Percentiles rank a stretch among this genome's conserved stretches.
These are phyloP conservation scores for Striga hermonthica DNA, from an alignment of 305 asterid genomes.

Conservation along the genomic window DNA sequence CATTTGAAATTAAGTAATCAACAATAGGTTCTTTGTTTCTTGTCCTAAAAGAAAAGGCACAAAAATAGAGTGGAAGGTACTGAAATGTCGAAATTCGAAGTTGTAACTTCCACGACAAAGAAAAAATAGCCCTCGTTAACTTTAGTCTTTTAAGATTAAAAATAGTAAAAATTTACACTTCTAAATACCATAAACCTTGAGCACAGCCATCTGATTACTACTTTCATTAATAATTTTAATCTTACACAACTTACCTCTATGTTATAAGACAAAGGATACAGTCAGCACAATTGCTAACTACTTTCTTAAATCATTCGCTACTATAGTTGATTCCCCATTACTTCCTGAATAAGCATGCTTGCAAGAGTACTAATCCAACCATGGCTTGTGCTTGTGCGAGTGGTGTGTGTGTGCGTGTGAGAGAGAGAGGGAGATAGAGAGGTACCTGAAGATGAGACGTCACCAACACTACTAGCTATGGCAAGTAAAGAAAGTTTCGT, in stretches of 20 bases:
- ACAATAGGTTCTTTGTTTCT: constrained; percentile 19
- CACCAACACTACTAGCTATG: constrained; percentile 53
- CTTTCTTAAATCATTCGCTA: constrained; percentile 11
- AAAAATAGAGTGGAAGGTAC: constrained; percentile 2
- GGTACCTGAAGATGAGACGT: constrained; percentile 50
- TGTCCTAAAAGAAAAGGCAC: constrained; percentile 23
- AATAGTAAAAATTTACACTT: constrained; percentile 15
- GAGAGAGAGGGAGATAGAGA: constrained; percentile 4
- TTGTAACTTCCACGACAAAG: constrained; percentile 16
- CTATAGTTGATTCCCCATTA: constrained; percentile 8
- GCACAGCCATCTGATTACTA: constrained; percentile 4
- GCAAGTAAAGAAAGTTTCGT: constrained; percentile 54
- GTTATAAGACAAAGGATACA: constrained; percentile 18
- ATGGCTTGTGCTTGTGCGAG: not conserved
- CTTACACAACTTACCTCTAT: constrained; percentile 14
- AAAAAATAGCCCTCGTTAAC: constrained; percentile 11
- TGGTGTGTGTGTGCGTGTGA: not conserved
- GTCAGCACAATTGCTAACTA: constrained; percentile 23
- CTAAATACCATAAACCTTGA: constrained; percentile 24
- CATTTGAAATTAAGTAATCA: constrained; percentile 19
- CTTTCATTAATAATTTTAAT: constrained; percentile 15
- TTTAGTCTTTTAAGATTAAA: not conserved
- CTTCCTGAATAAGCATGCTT: constrained; percentile 21
- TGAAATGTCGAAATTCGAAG: constrained; percentile 10
- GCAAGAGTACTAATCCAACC: constrained; percentile 22